phyloP scores from a whole-genome alignment of 2,329 filamentous ascomycete genomes.

The Pseudopithomyces maydicus region DNA sequence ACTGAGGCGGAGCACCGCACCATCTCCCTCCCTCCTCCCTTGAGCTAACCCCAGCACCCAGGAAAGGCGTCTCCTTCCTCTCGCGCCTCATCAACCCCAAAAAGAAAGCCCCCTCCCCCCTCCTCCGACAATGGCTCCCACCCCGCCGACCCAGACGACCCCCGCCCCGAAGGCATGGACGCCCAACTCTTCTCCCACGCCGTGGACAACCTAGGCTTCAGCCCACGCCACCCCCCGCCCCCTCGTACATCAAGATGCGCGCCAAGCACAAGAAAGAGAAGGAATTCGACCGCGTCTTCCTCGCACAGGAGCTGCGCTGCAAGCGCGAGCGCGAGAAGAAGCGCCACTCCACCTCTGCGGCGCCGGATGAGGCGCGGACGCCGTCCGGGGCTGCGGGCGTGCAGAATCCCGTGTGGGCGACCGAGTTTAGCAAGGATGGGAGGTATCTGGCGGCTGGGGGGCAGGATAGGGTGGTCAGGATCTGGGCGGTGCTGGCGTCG shows the following conservation, averaged over 20 bases:
- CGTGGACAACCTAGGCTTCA: slow-evolving; percentile 73
- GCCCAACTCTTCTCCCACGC: slow-evolving; percentile 81
- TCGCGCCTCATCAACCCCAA: slow-evolving; percentile 82
- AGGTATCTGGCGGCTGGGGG: slow-evolving; percentile 91
- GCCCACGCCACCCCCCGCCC: slow-evolving; percentile 85
- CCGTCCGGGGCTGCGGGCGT: slow-evolving; percentile 40
- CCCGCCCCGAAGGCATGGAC: slow-evolving; percentile 77
- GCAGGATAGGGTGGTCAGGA: slow-evolving; percentile 80
- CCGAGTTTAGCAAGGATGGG: slow-evolving; percentile 91
- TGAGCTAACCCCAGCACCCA: slow-evolving; percentile 47
- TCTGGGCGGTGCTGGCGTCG: slow-evolving; percentile 88
- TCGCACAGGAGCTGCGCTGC: slow-evolving; percentile 86
- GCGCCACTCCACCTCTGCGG: slow-evolving; percentile 5
- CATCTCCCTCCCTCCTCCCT: slow-evolving; percentile 18
- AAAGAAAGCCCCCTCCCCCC: slow-evolving; percentile 65
- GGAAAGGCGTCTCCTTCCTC: slow-evolving; percentile 88
- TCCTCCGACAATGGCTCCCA: slow-evolving; percentile 71
- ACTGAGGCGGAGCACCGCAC: slow-evolving; percentile 19
- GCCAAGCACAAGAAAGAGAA: slow-evolving; percentile 78
- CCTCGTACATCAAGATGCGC: slow-evolving; percentile 89
- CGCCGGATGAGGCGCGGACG: slow-evolving; percentile 27
- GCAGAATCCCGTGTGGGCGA: slow-evolving; percentile 81
- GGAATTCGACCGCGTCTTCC: slow-evolving; percentile 85
- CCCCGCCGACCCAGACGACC: slow-evolving; percentile 59
- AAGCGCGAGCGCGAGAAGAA: slow-evolving; percentile 48